phyloP scores from a whole-genome alignment of 2,329 filamentous ascomycete genomes.

The Ascochyta koolunga region DNA sequence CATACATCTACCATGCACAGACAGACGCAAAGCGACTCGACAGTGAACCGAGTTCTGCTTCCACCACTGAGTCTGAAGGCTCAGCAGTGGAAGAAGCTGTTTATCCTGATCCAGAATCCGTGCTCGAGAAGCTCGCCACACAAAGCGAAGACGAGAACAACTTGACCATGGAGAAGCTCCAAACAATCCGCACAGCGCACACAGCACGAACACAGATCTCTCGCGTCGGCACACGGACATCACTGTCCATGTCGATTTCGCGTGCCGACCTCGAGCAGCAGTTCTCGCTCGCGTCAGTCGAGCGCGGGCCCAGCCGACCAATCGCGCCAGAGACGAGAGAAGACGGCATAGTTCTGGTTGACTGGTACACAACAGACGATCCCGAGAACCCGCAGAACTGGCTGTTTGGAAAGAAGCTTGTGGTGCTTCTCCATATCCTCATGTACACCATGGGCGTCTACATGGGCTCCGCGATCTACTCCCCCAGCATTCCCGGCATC shows the following conservation, averaged over 20 bases:
- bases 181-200: conserved; percentile 34
- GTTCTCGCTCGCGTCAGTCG: conserved; percentile 44
- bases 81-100: conserved; percentile 32
- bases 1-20: conserved; percentile 42
- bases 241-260: conserved; percentile 45
- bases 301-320: conserved; percentile 43
- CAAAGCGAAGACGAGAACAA: conserved; percentile 22
- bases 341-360: conserved; percentile 50
- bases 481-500: conserved; percentile 53
- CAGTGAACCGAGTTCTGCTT: conserved; percentile 10
- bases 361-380: conserved; percentile 53
- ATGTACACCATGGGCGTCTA: conserved; percentile 69
- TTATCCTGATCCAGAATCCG: conserved; percentile 31
- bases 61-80: conserved; percentile 23
- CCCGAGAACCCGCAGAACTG: conserved; percentile 51
- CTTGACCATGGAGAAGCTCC: conserved; percentile 44
- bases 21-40: conserved; percentile 19
- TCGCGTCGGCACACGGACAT: conserved; percentile 46
- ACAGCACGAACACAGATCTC: conserved; percentile 40
- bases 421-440: conserved; percentile 51
- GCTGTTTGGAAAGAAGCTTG: conserved; percentile 41
- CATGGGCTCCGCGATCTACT: conserved; percentile 60
- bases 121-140: conserved; percentile 29
- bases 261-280: conserved; percentile 50
- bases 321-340: conserved; percentile 44